Conservation (phyloP, 2,329 filamentous ascomycete species). For the Venturiaceae sp. region DNA sequence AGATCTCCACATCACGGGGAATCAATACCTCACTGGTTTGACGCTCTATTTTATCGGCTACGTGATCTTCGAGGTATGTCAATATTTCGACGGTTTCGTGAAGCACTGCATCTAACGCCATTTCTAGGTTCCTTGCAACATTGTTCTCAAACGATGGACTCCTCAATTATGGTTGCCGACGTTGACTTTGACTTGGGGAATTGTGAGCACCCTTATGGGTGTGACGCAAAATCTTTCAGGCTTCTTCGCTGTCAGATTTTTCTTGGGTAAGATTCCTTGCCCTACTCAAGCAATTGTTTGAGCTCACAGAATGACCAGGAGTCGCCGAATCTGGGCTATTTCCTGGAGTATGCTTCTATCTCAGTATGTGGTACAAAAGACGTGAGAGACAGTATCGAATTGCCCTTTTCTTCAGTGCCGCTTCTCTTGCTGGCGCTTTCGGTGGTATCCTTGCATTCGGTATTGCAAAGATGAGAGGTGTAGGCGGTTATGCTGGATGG, state of each 20-base stretch:
- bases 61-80: constrained; percentile 36
- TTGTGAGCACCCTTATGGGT: constrained; percentile 7
- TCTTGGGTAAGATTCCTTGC: neutral
- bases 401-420: constrained; percentile 6
- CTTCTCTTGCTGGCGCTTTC: constrained; percentile 6
- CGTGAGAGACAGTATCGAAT: constrained; percentile 4
- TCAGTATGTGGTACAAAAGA: constrained; percentile 7
- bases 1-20: constrained; percentile 27
- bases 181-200: constrained; percentile 28
- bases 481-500: constrained; percentile 7
- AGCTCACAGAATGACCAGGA: neutral
- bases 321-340: constrained; percentile 9
- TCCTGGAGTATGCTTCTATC: constrained; percentile 19
- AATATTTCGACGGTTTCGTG: constrained; percentile 24
- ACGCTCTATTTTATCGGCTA: constrained; percentile 55
- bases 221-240: constrained; percentile 7
- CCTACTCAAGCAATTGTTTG: too few species aligned
- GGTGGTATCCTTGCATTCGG: constrained; percentile 7
- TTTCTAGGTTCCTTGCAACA: constrained; percentile 45
- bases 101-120: neutral
- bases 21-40: constrained; percentile 55
- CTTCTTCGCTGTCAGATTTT: constrained; percentile 7
- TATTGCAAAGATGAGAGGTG: constrained; percentile 18
- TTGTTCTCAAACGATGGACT: constrained; percentile 52
- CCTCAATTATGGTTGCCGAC: constrained; percentile 51